Conservation (phyloP, 805 yeast species). For the Saccharomycopsis sp. region DNA sequence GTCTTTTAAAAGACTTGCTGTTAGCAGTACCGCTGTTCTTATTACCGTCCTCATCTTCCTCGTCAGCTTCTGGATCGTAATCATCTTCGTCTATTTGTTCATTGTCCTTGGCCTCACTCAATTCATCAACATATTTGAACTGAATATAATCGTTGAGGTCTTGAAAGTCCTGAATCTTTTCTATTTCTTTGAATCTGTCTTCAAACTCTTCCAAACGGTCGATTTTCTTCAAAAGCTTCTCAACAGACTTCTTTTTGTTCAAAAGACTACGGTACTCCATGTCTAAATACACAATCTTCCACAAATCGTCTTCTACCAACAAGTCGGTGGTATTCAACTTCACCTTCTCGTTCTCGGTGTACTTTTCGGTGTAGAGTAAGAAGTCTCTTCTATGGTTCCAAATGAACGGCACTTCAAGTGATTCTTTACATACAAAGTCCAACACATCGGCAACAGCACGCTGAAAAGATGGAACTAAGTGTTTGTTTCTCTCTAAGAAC, state of each 20-base stretch:
- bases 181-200: constrained; percentile 50
- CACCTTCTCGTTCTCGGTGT: constrained; percentile 37
- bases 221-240: constrained; percentile 47
- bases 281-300: constrained; percentile 86
- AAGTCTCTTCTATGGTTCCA: constrained; percentile 95
- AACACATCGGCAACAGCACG: constrained; percentile 66
- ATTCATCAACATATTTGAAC: constrained; percentile 58
- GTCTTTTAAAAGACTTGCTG: constrained; percentile 37
- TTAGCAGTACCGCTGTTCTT: constrained; percentile 19
- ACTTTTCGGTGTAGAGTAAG: constrained; percentile 51
- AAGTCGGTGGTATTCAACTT: constrained; percentile 36
- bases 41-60: constrained; percentile 11
- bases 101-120: constrained; percentile 25
- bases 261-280: constrained; percentile 80
- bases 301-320: constrained; percentile 75
- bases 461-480: constrained; percentile 44
- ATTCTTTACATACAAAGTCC: constrained; percentile 67
- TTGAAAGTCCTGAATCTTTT: constrained; percentile 71
- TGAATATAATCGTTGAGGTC: constrained; percentile 80
- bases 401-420: constrained; percentile 88
- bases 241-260: constrained; percentile 62
- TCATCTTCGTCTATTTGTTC: constrained; percentile 30
- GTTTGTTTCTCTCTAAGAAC: constrained; percentile 28
- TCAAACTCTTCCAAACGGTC: constrained; percentile 51
- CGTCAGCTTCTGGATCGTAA: constrained; percentile 32